Evolutionary conservation across 2,329 filamentous ascomycete genomes (phyloP).

Genomic region (Talaromyces atroroseus): DNA sequence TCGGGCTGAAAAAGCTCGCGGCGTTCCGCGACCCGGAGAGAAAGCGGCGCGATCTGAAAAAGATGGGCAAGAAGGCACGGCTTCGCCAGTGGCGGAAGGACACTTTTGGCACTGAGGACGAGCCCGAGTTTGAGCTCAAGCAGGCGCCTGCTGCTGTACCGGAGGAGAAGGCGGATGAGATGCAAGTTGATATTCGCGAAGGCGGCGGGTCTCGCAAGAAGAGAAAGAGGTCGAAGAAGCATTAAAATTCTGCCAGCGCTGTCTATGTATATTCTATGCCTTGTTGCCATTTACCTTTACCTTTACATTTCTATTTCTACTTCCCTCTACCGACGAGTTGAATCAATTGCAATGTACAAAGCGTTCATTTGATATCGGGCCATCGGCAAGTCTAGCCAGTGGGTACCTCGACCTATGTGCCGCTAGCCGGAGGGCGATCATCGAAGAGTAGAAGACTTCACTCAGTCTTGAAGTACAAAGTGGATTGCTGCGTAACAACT

Average conservation of each 20-base stretch:
- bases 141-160: constrained; percentile 17
- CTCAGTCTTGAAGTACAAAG: too few species aligned
- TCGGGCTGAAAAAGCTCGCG: constrained; percentile 90
- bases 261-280: constrained; percentile 13
- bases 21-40: constrained; percentile 82
- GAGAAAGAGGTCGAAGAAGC: constrained; percentile 43
- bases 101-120: constrained; percentile 59
- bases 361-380: not conserved
- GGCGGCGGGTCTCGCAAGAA: constrained; percentile 32
- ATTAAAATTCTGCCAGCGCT: constrained; percentile 23
- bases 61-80: constrained; percentile 85
- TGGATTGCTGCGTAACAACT: too few species aligned
- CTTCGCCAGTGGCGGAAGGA: constrained; percentile 78
- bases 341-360: constrained; percentile 1
- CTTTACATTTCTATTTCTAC: not conserved
- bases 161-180: constrained; percentile 22
- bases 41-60: constrained; percentile 83
- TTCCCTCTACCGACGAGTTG: not conserved
- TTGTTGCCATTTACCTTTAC: not conserved
- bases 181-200: constrained; percentile 39
- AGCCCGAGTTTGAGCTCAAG: constrained; percentile 33
- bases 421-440: not conserved
- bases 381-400: not conserved
- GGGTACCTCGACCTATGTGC: not conserved
- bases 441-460: not conserved